Base-by-base conservation (phyloP, 805 yeast genomes). In the Kodamaea kakaduensis region DNA sequence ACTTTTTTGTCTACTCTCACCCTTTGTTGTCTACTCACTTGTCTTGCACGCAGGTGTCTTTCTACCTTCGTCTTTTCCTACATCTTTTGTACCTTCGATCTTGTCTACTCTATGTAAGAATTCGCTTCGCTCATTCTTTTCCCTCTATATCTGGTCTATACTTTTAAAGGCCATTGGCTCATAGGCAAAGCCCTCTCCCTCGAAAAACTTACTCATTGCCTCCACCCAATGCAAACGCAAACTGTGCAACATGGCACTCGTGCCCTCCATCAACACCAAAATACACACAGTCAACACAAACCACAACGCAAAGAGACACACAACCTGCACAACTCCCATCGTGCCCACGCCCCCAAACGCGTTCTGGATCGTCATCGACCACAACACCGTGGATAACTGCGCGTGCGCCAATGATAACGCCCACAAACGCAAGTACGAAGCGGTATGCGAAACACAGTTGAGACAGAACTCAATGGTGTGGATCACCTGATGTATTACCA, bases 151-250 rank as follows among this genome's bases (percentile, higher is more conserved):
- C 22, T 19, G 9, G 23, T 41, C 41, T 14, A 42, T 42, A 9
- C 24, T 25, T 21, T 44, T 41, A 35, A 90, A 88, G 3, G 81
- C 74, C 56, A 87, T 93, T n/a, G 98, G 97, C 46, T 75, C 80
- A 56, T 85, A 93, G 5, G 89, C 78, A 47, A 78, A 71, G 42
- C 99, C 99, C 60, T 90, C 97, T 58, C 99, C 99, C 55, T 84
- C 93, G 53, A 89, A 93, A 66, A 83, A 94, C 68, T 93, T 93
- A 43, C 96, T 87, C 99, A 93, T 93, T 17, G 96, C 82, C 67
- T 93, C 99, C 44, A 93, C 98, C 99, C 99, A 93, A 60, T 93
- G 98, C 55, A 93, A 75, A 71, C 99, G 85, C 55, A 93, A 74
- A n/a, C 97, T 84, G 64, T 93, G 99, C 55, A 93, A 75, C 98